Evolutionary conservation across 1,284 basidiomycete species (phyloP), one percentile per base, ranked within the genome.

Genomic region (Ganoderma leucocontextum): DNA sequence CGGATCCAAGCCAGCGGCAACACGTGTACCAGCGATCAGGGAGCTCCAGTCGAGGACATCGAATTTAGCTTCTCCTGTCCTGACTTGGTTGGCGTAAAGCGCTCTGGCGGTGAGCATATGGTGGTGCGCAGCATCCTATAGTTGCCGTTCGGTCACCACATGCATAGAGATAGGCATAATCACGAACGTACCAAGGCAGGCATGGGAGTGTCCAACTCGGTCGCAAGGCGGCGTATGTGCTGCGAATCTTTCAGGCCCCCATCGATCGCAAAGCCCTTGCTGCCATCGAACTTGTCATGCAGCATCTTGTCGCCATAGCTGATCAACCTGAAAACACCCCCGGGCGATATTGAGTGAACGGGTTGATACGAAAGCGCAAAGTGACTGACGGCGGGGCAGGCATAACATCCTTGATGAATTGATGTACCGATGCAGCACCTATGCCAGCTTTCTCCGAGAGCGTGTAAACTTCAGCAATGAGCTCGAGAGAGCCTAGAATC

Each of bases 191-290:
- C 79, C 71, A 96, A 85, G 22, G 86, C 85, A 12, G 95, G 95
- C 89, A 96, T 91, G 0, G 94, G 95, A 13, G 91, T 88, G 73
- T 95, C 91, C 74, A 89, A 82, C 63, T 90, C 86, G 10, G 85
- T 81, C 1, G 87, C 84, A 15, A 93, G 82, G 49, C 82, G 83
- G 67, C 89, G 89, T 66, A 92, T 87, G 75, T 92, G 91, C 82
- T 85, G 78, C 0, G 90, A 88, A 77, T 97, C 95, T 75, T 95
- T 95, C 75, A 97, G 89, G n/a, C 95, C 96, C 19, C 94, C 94
- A 47, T 92, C 90, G 64, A 97, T 88, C n/a, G 91, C 85, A 78
- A 97, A 97, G n/a, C 95, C 96, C 49, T 84, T 84, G 10, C 86
- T 84, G 22, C 90, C 93, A 70, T 95, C 90, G 77, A 96, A 97